Conservation (phyloP, 352 stramenopile species). For the Phytophthora crassamura region DNA sequence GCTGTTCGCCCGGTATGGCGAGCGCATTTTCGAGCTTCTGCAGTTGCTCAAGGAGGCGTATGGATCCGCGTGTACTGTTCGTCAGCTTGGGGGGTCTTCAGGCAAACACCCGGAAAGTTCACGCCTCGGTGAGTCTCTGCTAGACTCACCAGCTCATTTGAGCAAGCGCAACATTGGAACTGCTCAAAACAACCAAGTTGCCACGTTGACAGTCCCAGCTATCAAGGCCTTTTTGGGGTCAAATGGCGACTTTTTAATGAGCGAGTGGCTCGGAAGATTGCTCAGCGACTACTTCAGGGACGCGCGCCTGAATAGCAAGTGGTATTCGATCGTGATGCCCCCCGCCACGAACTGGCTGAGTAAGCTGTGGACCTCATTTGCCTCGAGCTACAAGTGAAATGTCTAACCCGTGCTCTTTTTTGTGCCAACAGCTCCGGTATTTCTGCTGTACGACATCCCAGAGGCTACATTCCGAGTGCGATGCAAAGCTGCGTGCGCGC, state of each 20-base stretch:
- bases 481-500: constrained; percentile 4
- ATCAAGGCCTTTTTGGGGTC: constrained; percentile 26
- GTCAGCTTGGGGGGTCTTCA: neutral
- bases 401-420: constrained; percentile 1
- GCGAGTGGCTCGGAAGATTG: constrained; percentile 27
- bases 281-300: constrained; percentile 20
- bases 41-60: constrained; percentile 26
- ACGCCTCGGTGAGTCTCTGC: constrained; percentile 4
- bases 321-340: constrained; percentile 24
- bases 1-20: constrained; percentile 46
- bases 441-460: constrained; percentile 27
- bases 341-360: constrained; percentile 9
- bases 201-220: neutral
- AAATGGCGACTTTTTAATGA: constrained; percentile 32
- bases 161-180: neutral
- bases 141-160: constrained; percentile 6
- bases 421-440: constrained; percentile 10
- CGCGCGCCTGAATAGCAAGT: constrained; percentile 4
- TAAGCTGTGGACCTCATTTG: neutral
- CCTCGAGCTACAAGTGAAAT: neutral
- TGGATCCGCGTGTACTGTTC: neutral
- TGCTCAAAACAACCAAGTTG: neutral
- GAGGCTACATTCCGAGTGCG: constrained; percentile 13
- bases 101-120: neutral
- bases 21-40: constrained; percentile 30